Evolutionary conservation across 1,284 basidiomycete genomes (phyloP).

Genomic region (Laetiporus sulphureus): DNA sequence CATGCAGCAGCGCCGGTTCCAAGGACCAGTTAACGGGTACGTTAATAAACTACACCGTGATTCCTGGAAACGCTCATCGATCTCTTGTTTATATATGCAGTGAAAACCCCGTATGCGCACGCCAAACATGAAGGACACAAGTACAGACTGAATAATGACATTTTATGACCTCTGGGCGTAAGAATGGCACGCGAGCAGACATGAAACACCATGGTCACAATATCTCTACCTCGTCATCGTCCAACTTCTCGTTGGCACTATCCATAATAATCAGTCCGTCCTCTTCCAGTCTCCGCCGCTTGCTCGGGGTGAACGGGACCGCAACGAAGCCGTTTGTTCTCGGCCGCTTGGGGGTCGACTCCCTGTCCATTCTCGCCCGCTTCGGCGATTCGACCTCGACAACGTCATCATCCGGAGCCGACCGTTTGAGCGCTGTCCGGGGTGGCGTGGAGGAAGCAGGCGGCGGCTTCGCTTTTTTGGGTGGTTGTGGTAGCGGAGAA

Average conservation of each 20-base stretch:
- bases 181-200: too few species aligned
- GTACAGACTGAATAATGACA: too few species aligned
- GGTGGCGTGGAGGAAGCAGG: constrained; percentile 30
- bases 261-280: constrained; percentile 68
- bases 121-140: too few species aligned
- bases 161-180: too few species aligned
- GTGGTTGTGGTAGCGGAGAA: constrained; percentile 49
- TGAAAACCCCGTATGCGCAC: too few species aligned
- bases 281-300: constrained; percentile 58
- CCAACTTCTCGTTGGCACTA: constrained; percentile 44
- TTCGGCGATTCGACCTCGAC: constrained; percentile 52
- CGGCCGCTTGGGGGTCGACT: not conserved
- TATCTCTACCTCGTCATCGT: too few species aligned
- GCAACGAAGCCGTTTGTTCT: not conserved
- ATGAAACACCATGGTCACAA: too few species aligned
- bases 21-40: too few species aligned
- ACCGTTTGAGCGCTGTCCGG: constrained; percentile 45
- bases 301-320: constrained; percentile 44
- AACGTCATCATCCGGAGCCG: constrained; percentile 47
- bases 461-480: constrained; percentile 38
- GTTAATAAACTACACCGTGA: too few species aligned
- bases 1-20: too few species aligned
- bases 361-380: constrained; percentile 30
- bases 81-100: too few species aligned
- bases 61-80: too few species aligned